Evolutionary conservation across 306 rosid genomes (phyloP).

Genomic region (peach (Prunus persica)): Prunus_persica_NCBIv2 NC_034015.1:11512501-11513000

Average conservation of each 20-base stretch:
- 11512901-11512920: conserved; percentile 56
- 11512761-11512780: too few relatives aligned
- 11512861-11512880: background rate
- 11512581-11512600: background rate
- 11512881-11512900: background rate
- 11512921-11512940: conserved; percentile 72
- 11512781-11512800: background rate
- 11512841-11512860: background rate
- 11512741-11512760: background rate
- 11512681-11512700: background rate
- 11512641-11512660: background rate
- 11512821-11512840: background rate
- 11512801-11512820: background rate
- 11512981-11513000: conserved; percentile 72
- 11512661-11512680: background rate
- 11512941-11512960: conserved; percentile 75
- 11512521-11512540: conserved; percentile 73
- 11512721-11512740: background rate
- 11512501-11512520: conserved; percentile 96
- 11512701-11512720: background rate
- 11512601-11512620: background rate
- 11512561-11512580: conserved; percentile 33
- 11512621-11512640: background rate
- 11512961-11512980: conserved; percentile 84
- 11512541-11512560: conserved; percentile 67